Evolutionary conservation across 179 eudicot genomes (phyloP), one percentile per base, ranked within the genome.

Genomic region (Beta macrorhiza): DNA sequence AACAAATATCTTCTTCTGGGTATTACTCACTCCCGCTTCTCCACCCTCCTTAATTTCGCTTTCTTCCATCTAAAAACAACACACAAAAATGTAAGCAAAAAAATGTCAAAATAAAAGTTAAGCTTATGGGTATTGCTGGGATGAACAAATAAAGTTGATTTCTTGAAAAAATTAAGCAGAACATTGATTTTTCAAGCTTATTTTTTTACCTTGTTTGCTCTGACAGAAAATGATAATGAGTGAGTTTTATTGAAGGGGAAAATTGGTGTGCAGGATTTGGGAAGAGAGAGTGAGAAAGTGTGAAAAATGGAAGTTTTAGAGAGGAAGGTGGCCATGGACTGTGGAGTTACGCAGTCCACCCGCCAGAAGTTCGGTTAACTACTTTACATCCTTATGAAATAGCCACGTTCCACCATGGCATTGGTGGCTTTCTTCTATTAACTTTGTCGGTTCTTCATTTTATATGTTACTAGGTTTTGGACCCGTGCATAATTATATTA

Each of bases 1-100:
- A 45, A 95, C 98, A 87, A 95, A 95, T 65, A 95, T 86, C 74
- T 87, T 95, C 95, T 90, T 94, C 85, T 84, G 49, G 4, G 45
- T 58, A 61, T 37, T 37, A 37, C 42, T 59, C 73, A 14, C 74
- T 77, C 84, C 84, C 61, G 10, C 88, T 77, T 83, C 87, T 52
- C 82, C 83, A 47, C 72, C 80, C 83, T 85, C 88, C 67, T 75
- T 85, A 25, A 90, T 89, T 78, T 90, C 97, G 81, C 91, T 84
- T 17, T 67, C 87, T 75, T 88, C 91, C 93, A 88, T 90, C 95
- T 93, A 53, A 71, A 53, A 76, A 37, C 17, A 42, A 75, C 20
- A 75, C 63, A 78, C 55, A 77, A 5, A 56, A 68, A 1, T 37
- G 42, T 37, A 37, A 37, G 4, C 42, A 37, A 37, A 37, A 37